Evolutionary conservation across 495 filamentous ascomycete species (phyloP).

Genomic region (Podospora appendiculata): DNA sequence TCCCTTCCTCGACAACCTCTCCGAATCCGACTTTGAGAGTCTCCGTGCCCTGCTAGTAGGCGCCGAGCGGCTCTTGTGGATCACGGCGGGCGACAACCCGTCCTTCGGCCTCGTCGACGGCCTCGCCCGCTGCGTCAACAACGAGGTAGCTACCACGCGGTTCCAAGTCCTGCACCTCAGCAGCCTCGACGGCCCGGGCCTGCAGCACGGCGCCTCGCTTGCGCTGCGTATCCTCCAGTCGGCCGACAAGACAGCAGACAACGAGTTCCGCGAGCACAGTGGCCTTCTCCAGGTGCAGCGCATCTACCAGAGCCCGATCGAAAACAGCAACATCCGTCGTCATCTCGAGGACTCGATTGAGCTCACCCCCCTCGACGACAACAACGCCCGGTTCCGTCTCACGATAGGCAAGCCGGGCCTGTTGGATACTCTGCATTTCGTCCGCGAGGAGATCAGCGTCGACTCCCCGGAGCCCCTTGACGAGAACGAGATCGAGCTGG

Average conservation of each 20-base stretch:
- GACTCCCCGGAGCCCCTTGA: not conserved
- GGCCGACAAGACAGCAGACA: not conserved
- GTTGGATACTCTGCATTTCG: slow-evolving; percentile 23
- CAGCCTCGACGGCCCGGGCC: not conserved
- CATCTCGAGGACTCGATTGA: not conserved
- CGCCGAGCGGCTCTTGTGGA: not conserved
- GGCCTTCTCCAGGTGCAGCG: slow-evolving; percentile 9
- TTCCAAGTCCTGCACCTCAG: slow-evolving; percentile 28
- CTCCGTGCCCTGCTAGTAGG: not conserved
- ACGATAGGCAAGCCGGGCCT: slow-evolving; percentile 17
- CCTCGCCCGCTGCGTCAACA: not conserved
- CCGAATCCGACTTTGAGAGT: not conserved
- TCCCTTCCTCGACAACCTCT: not conserved
- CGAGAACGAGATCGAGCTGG: slow-evolving; percentile 25
- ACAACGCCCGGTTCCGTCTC: slow-evolving; percentile 17
- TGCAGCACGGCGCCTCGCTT: not conserved
- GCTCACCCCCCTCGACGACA: slow-evolving; percentile 4
- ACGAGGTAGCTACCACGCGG: slow-evolving; percentile 27
- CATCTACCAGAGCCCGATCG: slow-evolving; percentile 10
- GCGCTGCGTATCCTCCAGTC: not conserved
- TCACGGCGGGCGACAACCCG: not conserved
- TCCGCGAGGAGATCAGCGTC: not conserved
- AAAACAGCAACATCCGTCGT: slow-evolving; percentile 4
- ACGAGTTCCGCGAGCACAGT: slow-evolving; percentile 1
- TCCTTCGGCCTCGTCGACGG: not conserved